Evolutionary conservation across 768 basidiomycete species (phyloP).

Genomic region (Boletus coccyginus): DNA sequence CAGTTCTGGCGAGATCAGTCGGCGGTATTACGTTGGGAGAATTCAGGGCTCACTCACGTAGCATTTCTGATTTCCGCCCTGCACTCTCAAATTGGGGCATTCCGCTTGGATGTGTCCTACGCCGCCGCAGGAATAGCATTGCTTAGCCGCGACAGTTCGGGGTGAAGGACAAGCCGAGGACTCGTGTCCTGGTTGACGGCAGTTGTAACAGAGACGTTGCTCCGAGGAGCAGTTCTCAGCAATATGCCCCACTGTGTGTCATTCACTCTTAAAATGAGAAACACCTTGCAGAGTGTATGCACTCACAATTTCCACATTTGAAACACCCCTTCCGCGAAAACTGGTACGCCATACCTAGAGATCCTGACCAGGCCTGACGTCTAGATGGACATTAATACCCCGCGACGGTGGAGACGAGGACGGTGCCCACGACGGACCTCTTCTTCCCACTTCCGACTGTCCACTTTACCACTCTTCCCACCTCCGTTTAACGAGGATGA

Average conservation of each 20-base stretch:
- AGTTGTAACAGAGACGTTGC: slow-evolving; percentile 91
- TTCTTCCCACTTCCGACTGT: slow-evolving; percentile 72
- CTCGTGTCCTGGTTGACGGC: slow-evolving; percentile 92
- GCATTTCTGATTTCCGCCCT: slow-evolving; percentile 72
- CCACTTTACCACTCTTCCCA: slow-evolving; percentile 64
- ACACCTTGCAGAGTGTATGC: slow-evolving; percentile 9
- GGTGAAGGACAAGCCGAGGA: slow-evolving; percentile 85
- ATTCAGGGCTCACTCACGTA: slow-evolving; percentile 53
- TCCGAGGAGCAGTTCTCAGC: slow-evolving; percentile 90
- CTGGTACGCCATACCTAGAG: slow-evolving; percentile 67
- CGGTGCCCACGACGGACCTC: slow-evolving; percentile 43
- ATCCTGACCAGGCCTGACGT: slow-evolving; percentile 45
- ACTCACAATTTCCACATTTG: slow-evolving; percentile 90
- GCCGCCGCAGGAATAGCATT: slow-evolving; percentile 92
- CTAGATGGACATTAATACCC: slow-evolving; percentile 24
- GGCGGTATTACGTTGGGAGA: slow-evolving; percentile 1
- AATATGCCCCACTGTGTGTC: slow-evolving; percentile 76
- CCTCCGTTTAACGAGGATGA: slow-evolving; percentile 61
- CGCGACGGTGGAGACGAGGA: slow-evolving; percentile 2
- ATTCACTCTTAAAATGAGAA: slow-evolving; percentile 14
- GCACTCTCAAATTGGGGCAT: slow-evolving; percentile 76
- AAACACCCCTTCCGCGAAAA: slow-evolving; percentile 87
- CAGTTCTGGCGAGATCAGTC: slow-evolving; percentile 52
- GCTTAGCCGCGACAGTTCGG: slow-evolving; percentile 77
- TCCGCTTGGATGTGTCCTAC: slow-evolving; percentile 90